Conservation (phyloP, 2,329 filamentous ascomycete genomes). For the Endothia cerciana region DNA sequence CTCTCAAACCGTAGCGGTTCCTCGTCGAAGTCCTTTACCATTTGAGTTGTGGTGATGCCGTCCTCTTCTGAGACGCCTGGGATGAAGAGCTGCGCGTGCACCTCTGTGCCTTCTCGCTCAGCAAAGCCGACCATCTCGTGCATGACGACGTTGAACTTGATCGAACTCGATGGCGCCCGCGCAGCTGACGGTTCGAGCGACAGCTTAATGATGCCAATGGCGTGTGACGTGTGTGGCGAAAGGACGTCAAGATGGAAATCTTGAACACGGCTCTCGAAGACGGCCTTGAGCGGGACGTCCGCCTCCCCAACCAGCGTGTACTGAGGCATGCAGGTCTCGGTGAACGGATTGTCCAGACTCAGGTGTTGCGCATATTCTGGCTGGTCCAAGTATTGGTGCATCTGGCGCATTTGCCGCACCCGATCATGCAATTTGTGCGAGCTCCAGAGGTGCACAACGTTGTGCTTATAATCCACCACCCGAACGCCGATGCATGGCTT, state of each 20-base stretch:
- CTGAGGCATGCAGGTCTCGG: constrained; percentile 86
- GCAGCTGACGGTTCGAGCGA: constrained; percentile 93
- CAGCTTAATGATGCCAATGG: constrained; percentile 86
- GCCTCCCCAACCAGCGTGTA: constrained; percentile 93
- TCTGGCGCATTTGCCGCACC: constrained; percentile 89
- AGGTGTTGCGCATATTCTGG: constrained; percentile 95
- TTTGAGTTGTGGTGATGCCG: constrained; percentile 91
- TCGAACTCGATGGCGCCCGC: constrained; percentile 84
- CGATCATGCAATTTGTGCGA: constrained; percentile 88
- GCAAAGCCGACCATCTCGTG: constrained; percentile 93
- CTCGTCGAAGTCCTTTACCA: constrained; percentile 93
- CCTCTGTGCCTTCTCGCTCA: constrained; percentile 91
- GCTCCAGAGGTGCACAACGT: constrained; percentile 90
- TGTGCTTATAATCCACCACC: constrained; percentile 87
- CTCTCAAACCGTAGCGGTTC: constrained; percentile 92
- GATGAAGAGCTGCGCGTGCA: constrained; percentile 96
- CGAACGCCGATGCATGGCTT: constrained; percentile 92
- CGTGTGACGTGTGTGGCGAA: constrained; percentile 89
- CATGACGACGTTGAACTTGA: constrained; percentile 99
- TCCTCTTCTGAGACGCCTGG: constrained; percentile 88
- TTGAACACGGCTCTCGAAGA: constrained; percentile 93
- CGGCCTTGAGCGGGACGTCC: constrained; percentile 87
- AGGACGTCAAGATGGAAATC: constrained; percentile 90
- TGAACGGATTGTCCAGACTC: constrained; percentile 89
- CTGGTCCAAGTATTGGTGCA: constrained; percentile 94